Evolutionary conservation across 371 early-diverging fungal species (phyloP), one percentile per base, ranked within the genome.

Genomic region (Rhizopus arrhizus): DNA sequence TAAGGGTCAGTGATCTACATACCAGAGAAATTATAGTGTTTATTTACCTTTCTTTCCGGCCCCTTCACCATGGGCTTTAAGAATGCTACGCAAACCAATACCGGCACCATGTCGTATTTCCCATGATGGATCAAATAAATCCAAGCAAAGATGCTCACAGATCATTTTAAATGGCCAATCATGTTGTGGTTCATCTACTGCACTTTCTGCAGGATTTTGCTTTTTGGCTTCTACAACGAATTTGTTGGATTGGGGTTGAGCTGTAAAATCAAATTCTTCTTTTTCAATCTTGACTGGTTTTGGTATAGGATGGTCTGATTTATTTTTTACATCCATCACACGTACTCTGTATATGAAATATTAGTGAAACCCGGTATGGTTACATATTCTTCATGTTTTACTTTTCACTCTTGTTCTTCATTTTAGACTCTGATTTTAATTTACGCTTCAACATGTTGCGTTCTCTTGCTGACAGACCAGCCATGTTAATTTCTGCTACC

Each of bases 81-180:
- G 64, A 29, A 97, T 83, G 56, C 91, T 93, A 12, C 96, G 89
- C 36, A 98, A 70, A 2, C 96, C 99, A 65, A 97, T 88, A 4
- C 92, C 96, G 2, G 99, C 97, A 34, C 99, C 99, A 65, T 98
- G 99, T 6, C 99, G 85, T 16, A 93, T 84, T 64, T 95, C 95
- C 99, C 99, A 98, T n/a, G 74, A 58, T 2, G 95, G 89, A 57
- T 93, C 91, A 66, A 96, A 95, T 42, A 98, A 79, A 73, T 96
- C 95, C 65, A 94, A 80, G 62, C 89, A 91, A 12, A 98, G 81
- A 55, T 93, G 85, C 54, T 95, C 96, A 62, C 92, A 94, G 0
- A 96, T 77, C 50, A 89, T 88, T 59, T 91, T 93, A 66, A 98
- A 96, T 12, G 95, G 92, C 97, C 97, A 97, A 63, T 91, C 91